These are phyloP conservation scores for Pythium folliculosum DNA, from an alignment of 352 stramenopile genomes.

Conservation along the genomic window DNA sequence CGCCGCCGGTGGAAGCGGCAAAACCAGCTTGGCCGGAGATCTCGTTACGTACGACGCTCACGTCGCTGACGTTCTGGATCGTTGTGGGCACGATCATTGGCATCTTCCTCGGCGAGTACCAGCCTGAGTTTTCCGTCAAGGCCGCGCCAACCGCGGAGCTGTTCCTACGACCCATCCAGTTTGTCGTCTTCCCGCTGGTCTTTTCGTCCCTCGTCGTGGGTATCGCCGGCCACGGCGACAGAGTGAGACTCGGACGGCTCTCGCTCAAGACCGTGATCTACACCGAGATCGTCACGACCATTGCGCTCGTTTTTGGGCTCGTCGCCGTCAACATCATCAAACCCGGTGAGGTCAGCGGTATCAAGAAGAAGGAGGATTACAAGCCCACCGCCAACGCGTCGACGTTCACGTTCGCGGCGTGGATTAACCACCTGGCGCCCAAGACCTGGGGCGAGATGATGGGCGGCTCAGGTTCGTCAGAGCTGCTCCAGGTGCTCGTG, in stretches of 20 bases:
- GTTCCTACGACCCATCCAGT: slow-evolving; percentile 52
- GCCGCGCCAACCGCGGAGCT: slow-evolving; percentile 54
- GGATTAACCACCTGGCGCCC: slow-evolving; percentile 13
- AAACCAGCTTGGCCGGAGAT: too few relatives aligned
- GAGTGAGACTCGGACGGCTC: slow-evolving; percentile 55
- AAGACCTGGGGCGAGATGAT: slow-evolving; percentile 22
- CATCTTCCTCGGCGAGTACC: slow-evolving; percentile 49
- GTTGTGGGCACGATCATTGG: slow-evolving; percentile 42
- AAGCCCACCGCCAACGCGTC: slow-evolving; percentile 29
- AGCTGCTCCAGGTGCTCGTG: slow-evolving; percentile 59
- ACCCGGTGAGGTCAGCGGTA: slow-evolving; percentile 43
- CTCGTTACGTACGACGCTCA: too few relatives aligned
- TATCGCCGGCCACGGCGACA: slow-evolving; percentile 59
- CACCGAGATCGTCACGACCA: slow-evolving; percentile 35
- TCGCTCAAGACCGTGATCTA: slow-evolving; percentile 40
- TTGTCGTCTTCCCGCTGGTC: slow-evolving; percentile 39
- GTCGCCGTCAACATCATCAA: slow-evolving; percentile 55
- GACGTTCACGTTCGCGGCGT: slow-evolving; percentile 44
- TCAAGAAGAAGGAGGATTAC: slow-evolving; percentile 36
- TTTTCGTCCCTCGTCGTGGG: slow-evolving; percentile 62
- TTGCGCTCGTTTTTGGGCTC: slow-evolving; percentile 51
- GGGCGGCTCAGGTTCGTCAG: slow-evolving; percentile 19
- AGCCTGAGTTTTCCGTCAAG: slow-evolving; percentile 47
- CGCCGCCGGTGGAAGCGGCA: too few relatives aligned
- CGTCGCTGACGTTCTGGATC: slow-evolving; percentile 70